phyloP scores from a whole-genome alignment of 306 rosid genomes.

The Pueraria montana region DNA sequence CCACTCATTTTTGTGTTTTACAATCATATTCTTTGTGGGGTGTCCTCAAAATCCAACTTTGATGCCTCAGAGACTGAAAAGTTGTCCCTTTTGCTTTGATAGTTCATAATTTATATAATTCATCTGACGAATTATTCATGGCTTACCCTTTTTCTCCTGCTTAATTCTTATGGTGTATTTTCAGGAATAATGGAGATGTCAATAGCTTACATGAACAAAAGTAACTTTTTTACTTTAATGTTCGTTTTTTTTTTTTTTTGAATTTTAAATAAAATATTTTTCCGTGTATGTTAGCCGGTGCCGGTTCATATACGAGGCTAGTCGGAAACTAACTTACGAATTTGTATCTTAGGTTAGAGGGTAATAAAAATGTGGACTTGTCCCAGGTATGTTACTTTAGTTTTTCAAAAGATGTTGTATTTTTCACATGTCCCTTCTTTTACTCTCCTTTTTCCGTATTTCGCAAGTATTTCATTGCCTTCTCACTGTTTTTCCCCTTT shows the following conservation, averaged over 20 bases:
- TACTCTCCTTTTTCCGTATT: slow-evolving; percentile 1
- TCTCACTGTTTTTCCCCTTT: neutral
- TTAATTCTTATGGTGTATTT: slow-evolving; percentile 36
- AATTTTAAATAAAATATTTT: neutral
- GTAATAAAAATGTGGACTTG: slow-evolving; percentile 53
- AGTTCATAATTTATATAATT: slow-evolving; percentile 17
- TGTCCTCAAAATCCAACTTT: slow-evolving; percentile 31
- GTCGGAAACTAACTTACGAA: slow-evolving; percentile 19
- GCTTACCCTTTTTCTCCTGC: slow-evolving; percentile 12
- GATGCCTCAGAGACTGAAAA: neutral
- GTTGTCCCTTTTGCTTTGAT: slow-evolving; percentile 4
- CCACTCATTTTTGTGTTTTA: slow-evolving; percentile 4
- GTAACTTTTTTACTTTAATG: slow-evolving; percentile 41
- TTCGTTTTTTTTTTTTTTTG: neutral
- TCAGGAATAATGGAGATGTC: slow-evolving; percentile 59
- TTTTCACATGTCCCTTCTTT: slow-evolving; percentile 21
- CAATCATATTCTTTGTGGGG: slow-evolving; percentile 15
- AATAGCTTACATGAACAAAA: slow-evolving; percentile 49
- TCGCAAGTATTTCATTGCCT: slow-evolving; percentile 1
- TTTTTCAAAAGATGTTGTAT: slow-evolving; percentile 30
- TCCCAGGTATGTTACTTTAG: slow-evolving; percentile 57
- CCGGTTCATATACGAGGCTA: neutral
- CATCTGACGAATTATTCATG: neutral
- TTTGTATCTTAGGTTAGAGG: slow-evolving; percentile 61
- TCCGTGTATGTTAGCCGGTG: neutral